Percentiles rank a stretch among this genome's conserved stretches.
Conservation (phyloP, 805 yeast genomes). For the Nakazawaea ishiwadae region DNA sequence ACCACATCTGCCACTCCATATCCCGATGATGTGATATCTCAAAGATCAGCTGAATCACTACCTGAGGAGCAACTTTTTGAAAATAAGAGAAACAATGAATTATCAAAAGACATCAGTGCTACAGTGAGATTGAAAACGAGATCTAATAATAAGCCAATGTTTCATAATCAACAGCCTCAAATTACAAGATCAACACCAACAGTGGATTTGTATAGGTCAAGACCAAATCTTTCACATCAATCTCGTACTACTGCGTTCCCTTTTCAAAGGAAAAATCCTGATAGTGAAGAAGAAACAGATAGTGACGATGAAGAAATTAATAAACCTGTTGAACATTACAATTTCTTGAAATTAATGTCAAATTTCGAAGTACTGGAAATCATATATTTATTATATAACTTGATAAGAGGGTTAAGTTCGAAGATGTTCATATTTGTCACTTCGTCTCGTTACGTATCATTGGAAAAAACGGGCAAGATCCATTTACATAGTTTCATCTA, state of each 20-base stretch:
- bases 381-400: neutral
- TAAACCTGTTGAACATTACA: neutral
- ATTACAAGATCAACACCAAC: neutral
- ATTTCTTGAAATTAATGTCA: neutral
- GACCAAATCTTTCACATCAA: neutral
- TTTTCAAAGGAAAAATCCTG: too few species aligned
- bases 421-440: neutral
- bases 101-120: conserved; percentile 11
- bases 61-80: neutral
- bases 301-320: neutral
- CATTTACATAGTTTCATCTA: conserved; percentile 23
- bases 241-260: too few species aligned
- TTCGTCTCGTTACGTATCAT: conserved; percentile 18
- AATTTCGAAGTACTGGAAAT: conserved; percentile 5
- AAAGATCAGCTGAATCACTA: neutral
- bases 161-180: neutral
- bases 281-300: too few species aligned
- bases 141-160: neutral
- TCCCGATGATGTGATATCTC: conserved; percentile 1
- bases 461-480: conserved; percentile 18
- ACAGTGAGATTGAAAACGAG: conserved; percentile 7
- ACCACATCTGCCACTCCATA: neutral
- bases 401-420: neutral
- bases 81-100: conserved; percentile 2
- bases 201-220: neutral